Evolutionary conservation across 1,139 yeast genomes (phyloP).

Genomic region (Pichia kudriavzevii): DNA sequence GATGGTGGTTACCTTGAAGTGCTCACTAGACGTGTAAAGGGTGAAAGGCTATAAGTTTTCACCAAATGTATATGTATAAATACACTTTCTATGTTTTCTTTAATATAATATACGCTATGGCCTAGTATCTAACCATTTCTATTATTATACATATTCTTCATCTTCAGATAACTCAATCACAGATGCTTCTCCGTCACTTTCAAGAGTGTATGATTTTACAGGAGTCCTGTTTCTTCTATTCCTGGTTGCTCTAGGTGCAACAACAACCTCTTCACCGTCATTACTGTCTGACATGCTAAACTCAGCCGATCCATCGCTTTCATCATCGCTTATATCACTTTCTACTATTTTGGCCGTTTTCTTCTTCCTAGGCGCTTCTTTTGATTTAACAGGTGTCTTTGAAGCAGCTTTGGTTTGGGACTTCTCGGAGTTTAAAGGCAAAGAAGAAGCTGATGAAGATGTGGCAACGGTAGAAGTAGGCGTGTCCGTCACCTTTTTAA

Average conservation of each 20-base stretch:
- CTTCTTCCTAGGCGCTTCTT: background rate
- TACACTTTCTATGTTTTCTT: background rate
- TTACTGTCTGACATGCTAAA: slow-evolving; percentile 7
- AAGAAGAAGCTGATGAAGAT: background rate
- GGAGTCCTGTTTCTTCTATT: slow-evolving; percentile 4
- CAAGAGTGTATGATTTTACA: slow-evolving; percentile 8
- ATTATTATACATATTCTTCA: too few species aligned
- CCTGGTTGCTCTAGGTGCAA: slow-evolving; percentile 8
- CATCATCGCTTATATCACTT: slow-evolving; percentile 10
- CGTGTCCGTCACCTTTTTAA: slow-evolving; percentile 9
- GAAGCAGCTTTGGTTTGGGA: background rate
- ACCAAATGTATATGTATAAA: background rate
- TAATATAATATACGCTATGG: background rate
- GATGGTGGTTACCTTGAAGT: slow-evolving; percentile 51
- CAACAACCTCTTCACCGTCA: slow-evolving; percentile 12
- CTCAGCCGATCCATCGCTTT: slow-evolving; percentile 10
- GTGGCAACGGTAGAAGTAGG: slow-evolving; percentile 1
- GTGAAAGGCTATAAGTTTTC: slow-evolving; percentile 3
- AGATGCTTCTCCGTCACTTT: slow-evolving; percentile 13
- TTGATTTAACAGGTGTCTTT: background rate
- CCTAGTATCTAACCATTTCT: background rate
- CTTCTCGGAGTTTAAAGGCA: background rate
- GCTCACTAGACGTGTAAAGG: slow-evolving; percentile 28
- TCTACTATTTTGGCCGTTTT: slow-evolving; percentile 10
- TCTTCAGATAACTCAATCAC: too few species aligned